Conservation (phyloP, 2,329 filamentous ascomycete genomes). For the Rhynchosporium agropyri region DNA sequence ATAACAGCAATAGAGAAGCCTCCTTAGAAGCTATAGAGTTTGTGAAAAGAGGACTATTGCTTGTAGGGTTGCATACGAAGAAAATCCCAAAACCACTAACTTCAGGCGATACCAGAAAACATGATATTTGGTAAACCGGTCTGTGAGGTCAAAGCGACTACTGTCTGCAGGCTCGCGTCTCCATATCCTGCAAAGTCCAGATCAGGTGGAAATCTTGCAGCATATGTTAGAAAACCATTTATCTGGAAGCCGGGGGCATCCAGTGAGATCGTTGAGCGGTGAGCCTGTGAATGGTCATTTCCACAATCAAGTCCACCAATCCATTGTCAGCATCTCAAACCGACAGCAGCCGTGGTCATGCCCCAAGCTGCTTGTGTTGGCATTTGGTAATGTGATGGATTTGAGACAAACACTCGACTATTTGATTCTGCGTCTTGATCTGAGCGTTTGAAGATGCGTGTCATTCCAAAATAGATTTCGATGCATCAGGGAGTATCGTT, state of each 20-base stretch:
- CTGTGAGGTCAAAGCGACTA: background rate
- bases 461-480: background rate
- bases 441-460: background rate
- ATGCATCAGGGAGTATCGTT: background rate
- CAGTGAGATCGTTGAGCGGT: constrained; percentile 1
- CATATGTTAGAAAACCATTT: background rate
- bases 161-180: background rate
- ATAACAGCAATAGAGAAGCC: no score
- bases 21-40: no score
- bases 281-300: constrained; percentile 2
- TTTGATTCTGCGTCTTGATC: background rate
- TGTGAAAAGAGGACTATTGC: no score
- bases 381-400: constrained; percentile 6
- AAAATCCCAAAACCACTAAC: no score
- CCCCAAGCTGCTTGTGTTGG: background rate
- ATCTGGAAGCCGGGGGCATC: constrained; percentile 5
- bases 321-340: background rate
- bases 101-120: no score
- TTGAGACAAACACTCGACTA: background rate
- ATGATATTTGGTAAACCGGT: background rate
- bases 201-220: background rate
- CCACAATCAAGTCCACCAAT: constrained; percentile 2
- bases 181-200: background rate
- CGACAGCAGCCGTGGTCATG: constrained; percentile 11
- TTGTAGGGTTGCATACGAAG: no score